These are phyloP conservation scores for Acidiella bohemica DNA, from an alignment of 495 filamentous ascomycete species.

Conservation along the genomic window DNA sequence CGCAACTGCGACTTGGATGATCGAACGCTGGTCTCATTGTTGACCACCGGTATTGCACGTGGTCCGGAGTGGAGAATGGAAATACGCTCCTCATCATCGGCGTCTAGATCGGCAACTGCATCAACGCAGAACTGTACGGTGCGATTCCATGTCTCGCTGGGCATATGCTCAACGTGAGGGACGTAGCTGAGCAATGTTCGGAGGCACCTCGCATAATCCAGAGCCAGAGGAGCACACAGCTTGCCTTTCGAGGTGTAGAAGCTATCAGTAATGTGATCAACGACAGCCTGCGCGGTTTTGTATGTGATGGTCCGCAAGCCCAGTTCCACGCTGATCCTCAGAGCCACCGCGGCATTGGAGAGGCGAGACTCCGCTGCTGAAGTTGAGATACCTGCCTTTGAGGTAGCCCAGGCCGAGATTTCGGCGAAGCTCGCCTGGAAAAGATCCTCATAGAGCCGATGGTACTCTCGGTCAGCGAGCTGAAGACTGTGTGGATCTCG, in stretches of 20 bases:
- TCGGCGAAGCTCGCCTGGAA: constrained; percentile 58
- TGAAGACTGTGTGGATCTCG: constrained; percentile 38
- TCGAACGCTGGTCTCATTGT: constrained; percentile 6
- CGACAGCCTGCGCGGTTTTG: constrained; percentile 62
- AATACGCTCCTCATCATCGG: constrained; percentile 4
- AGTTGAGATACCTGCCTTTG: constrained; percentile 36
- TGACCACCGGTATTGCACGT: not conserved
- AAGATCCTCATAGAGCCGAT: constrained; percentile 67
- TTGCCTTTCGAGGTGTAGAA: constrained; percentile 48
- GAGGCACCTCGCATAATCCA: constrained; percentile 69
- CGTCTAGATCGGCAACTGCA: constrained; percentile 23
- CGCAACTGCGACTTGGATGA: constrained; percentile 11
- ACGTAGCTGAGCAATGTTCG: constrained; percentile 52
- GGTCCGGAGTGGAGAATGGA: too few relatives aligned
- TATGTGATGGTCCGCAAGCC: constrained; percentile 52
- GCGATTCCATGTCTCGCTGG: constrained; percentile 50
- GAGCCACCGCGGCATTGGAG: constrained; percentile 51
- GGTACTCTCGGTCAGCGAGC: constrained; percentile 63
- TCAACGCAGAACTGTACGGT: constrained; percentile 55
- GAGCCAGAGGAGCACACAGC: constrained; percentile 56
- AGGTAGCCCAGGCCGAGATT: constrained; percentile 46
- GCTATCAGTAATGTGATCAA: constrained; percentile 69
- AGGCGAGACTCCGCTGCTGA: constrained; percentile 44
- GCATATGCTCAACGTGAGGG: constrained; percentile 66
- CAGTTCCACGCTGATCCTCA: constrained; percentile 56